A percentile compares a stretch with the other conserved stretches of the same genome.
phyloP scores from a whole-genome alignment of 129 eudicot genomes.

The Artemisia annua region DNA sequence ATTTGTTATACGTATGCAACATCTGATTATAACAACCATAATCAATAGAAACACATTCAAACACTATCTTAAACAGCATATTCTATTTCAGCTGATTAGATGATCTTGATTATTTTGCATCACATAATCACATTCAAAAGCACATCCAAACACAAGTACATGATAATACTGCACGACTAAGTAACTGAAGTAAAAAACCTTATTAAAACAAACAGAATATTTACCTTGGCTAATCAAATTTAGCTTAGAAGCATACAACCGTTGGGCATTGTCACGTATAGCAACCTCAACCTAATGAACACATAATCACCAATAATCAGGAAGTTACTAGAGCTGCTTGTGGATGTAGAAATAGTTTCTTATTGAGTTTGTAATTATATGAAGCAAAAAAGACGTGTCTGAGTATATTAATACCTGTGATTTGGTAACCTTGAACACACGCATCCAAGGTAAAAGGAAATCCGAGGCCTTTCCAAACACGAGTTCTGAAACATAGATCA shows the following conservation, averaged over 20 bases:
- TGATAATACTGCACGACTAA: background rate
- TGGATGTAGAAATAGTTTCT: conserved; percentile 4
- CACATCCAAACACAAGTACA: conserved; percentile 3
- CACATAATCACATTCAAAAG: background rate
- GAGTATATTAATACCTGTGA: conserved; percentile 65
- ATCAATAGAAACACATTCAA: background rate
- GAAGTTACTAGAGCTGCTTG: conserved; percentile 15
- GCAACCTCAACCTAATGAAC: conserved; percentile 90
- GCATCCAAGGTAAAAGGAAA: conserved; percentile 98
- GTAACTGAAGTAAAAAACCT: background rate
- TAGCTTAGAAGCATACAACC: conserved; percentile 73
- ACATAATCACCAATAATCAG: conserved; percentile 3
- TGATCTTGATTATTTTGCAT: too few species aligned
- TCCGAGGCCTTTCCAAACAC: conserved; percentile 97
- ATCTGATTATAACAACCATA: background rate
- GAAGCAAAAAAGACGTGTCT: background rate
- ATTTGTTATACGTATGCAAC: background rate
- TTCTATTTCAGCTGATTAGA: background rate
- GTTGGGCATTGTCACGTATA: conserved; percentile 93
- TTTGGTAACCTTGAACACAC: conserved; percentile 90
- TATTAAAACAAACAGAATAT: background rate
- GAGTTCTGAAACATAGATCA: conserved; percentile 87
- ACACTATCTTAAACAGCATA: background rate
- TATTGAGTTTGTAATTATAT: conserved; percentile 8
- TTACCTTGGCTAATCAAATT: conserved; percentile 67